A percentile compares a stretch with the other conserved stretches of the same genome.
Conservation (phyloP, 345 rosid species). For the Hirschfeldia incana region DNA sequence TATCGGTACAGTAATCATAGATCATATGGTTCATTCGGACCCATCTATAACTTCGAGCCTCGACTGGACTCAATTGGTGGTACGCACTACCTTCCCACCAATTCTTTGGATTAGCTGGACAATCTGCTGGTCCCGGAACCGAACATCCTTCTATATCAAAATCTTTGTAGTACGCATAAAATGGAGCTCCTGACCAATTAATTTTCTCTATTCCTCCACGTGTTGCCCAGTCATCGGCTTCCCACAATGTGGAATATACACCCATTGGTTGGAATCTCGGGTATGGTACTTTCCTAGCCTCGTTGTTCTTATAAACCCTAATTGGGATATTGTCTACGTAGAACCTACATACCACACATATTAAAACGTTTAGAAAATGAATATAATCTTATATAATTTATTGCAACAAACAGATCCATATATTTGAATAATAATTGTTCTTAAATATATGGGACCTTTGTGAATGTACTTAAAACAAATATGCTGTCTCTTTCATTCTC, state of each 20-base stretch:
- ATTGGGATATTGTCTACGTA: slow-evolving; percentile 76
- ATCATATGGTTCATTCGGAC: slow-evolving; percentile 91
- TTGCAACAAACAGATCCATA: neutral
- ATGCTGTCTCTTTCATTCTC: slow-evolving; percentile 40
- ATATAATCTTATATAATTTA: neutral
- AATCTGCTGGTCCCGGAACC: slow-evolving; percentile 66
- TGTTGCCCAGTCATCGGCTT: slow-evolving; percentile 98
- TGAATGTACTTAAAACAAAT: slow-evolving; percentile 23
- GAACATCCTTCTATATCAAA: slow-evolving; percentile 90
- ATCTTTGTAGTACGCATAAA: slow-evolving; percentile 78
- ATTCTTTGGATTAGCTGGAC: slow-evolving; percentile 57
- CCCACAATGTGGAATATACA: slow-evolving; percentile 87
- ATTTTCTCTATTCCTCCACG: slow-evolving; percentile 92
- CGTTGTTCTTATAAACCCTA: slow-evolving; percentile 87
- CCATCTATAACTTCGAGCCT: slow-evolving; percentile 83
- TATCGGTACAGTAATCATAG: slow-evolving; percentile 81
- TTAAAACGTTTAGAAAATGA: neutral
- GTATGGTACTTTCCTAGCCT: slow-evolving; percentile 65
- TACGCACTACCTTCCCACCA: slow-evolving; percentile 80
- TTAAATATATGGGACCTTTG: slow-evolving; percentile 15
- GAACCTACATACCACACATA: slow-evolving; percentile 48
- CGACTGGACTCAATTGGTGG: slow-evolving; percentile 56
- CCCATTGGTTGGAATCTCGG: slow-evolving; percentile 88
- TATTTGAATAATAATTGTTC: slow-evolving; percentile 6
- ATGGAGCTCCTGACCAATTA: slow-evolving; percentile 85